These are phyloP conservation scores for Aquilaria agallochum DNA, from an alignment of 441 rosid genomes.

Conservation along the genomic window DNA sequence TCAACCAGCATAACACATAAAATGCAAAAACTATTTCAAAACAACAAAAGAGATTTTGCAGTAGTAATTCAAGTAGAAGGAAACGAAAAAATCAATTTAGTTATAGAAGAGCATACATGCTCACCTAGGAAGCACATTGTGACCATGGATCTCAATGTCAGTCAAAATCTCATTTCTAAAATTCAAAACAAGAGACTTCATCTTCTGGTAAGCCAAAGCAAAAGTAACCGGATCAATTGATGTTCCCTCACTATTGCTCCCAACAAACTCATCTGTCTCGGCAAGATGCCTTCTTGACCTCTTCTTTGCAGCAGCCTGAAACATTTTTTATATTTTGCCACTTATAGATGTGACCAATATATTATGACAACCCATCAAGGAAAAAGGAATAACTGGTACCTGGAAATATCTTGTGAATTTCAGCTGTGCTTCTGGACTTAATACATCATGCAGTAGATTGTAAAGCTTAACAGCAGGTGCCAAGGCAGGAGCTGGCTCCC, in stretches of 20 bases:
- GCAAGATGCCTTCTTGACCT: constrained; percentile 70
- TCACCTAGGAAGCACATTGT: constrained; percentile 79
- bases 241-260: constrained; percentile 39
- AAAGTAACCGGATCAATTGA: constrained; percentile 42
- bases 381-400: constrained; percentile 36
- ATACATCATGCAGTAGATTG: constrained; percentile 74
- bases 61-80: not conserved
- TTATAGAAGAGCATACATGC: not conserved
- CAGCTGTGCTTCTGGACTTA: constrained; percentile 73
- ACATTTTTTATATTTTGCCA: constrained; percentile 12
- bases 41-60: not conserved
- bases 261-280: constrained; percentile 69
- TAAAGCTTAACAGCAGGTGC: constrained; percentile 86
- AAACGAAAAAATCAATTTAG: not conserved
- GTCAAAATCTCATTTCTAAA: constrained; percentile 69
- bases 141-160: constrained; percentile 77
- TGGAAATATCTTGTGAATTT: constrained; percentile 85
- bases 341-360: constrained; percentile 3
- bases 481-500: constrained; percentile 73
- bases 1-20: too few relatives aligned
- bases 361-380: constrained; percentile 6
- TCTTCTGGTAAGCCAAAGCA: constrained; percentile 66
- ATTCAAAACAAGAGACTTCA: constrained; percentile 63
- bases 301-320: constrained; percentile 83
- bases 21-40: too few relatives aligned